These are phyloP conservation scores for Suhomyces kunorum DNA, from an alignment of 1,139 yeast species.

Conservation along the genomic window DNA sequence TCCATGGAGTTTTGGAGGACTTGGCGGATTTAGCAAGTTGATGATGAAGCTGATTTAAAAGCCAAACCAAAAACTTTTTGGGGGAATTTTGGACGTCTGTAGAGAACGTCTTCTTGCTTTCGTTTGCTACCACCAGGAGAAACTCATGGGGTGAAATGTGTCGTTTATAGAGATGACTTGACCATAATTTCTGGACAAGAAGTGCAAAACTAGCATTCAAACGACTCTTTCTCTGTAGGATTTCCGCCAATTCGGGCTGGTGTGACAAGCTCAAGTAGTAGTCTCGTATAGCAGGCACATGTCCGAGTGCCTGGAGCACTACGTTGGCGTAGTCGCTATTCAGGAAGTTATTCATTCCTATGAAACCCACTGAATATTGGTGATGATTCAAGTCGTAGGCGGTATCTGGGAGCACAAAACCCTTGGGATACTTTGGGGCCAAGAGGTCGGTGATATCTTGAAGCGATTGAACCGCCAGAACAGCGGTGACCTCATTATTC, in stretches of 20 bases:
- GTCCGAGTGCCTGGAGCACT: slow-evolving; percentile 57
- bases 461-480: slow-evolving; percentile 32
- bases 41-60: slow-evolving; percentile 50
- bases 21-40: slow-evolving; percentile 31
- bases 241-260: slow-evolving; percentile 12
- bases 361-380: slow-evolving; percentile 59
- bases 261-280: slow-evolving; percentile 39
- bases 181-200: slow-evolving; percentile 67
- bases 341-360: slow-evolving; percentile 61
- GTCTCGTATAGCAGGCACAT: slow-evolving; percentile 54
- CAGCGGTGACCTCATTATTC: slow-evolving; percentile 39
- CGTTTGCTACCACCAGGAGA: slow-evolving; percentile 46
- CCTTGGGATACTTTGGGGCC: slow-evolving; percentile 51
- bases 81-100: slow-evolving; percentile 49
- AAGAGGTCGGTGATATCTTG: slow-evolving; percentile 55
- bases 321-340: slow-evolving; percentile 56
- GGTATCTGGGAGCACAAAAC: slow-evolving; percentile 10
- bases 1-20: slow-evolving; percentile 19
- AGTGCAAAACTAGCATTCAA: slow-evolving; percentile 41
- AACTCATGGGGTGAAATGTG: slow-evolving; percentile 73
- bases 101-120: slow-evolving; percentile 46
- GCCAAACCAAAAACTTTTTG: slow-evolving; percentile 57
- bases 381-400: slow-evolving; percentile 45
- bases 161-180: slow-evolving; percentile 52
- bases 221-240: slow-evolving; percentile 21